Evolutionary conservation across 345 rosid species (phyloP), one percentile per base, ranked within the genome.

Genomic region (Carallia pectinifolia): DNA sequence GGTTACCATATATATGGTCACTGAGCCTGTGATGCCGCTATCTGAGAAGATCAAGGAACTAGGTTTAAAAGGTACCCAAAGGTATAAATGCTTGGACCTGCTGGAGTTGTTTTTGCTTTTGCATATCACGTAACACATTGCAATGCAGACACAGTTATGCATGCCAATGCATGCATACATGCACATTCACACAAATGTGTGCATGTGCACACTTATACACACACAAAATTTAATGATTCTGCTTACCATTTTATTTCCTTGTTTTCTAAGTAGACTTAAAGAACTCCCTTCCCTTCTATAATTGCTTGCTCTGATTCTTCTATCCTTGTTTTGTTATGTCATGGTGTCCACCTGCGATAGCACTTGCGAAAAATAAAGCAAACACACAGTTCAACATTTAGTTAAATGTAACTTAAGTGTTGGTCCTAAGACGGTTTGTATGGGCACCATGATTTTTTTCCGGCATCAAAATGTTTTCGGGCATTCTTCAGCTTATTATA

Each of bases 11-110:
- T 95, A 95, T 70, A 89, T 95, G 36, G 99, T 95, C 73, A 95
- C 99, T 5, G 99, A 95, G 80, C 99, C 99, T 69, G 99, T 90
- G 58, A 90, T 92, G 89, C 99, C 99, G 1, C 76, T 95, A 15
- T 83, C 97, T n/a, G 97, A 95, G 75, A 95, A 92, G 85, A 89
- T 95, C 66, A 92, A 87, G 86, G 99, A 95, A 81, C 86, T 95
- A 29, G 92, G 96, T 77, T 80, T 95, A 71, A 84, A 87, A 77
- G 90, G 97, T 74, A 88, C 87, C 7, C 99, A 89, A 76, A 90
- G 99, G 99, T 95, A 81, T 63, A 71, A 50, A 54, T 40, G 44
- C 68, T 71, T 53, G 34, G 48, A 31, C 47, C 44, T 15, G 29
- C 27, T 64, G 53, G 38, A 38, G 39, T 62, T n/a, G 5, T 33